Conservation (phyloP, 129 eudicot species). For the Arctium lappa region DNA sequence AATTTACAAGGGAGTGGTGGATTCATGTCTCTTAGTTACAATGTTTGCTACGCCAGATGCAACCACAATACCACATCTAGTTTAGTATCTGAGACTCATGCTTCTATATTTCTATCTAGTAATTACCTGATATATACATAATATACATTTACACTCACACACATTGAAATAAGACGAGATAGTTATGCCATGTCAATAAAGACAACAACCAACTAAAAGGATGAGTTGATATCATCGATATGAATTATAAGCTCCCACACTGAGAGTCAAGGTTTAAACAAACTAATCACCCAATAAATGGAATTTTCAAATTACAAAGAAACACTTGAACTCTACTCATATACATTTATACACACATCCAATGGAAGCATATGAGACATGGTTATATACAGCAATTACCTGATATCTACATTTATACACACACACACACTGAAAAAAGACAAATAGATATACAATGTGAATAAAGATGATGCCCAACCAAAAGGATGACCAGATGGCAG, state of each 20-base stretch:
- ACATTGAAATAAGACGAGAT: not conserved
- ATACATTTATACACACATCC: not conserved
- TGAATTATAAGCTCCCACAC: not conserved
- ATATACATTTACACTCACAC: no score
- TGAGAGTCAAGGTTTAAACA: not conserved
- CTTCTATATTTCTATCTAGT: not conserved
- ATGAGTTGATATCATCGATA: not conserved
- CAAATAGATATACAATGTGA: not conserved
- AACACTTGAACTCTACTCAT: not conserved
- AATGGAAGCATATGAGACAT: not conserved
- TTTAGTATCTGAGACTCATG: not conserved
- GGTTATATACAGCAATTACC: no score
- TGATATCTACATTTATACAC: not conserved
- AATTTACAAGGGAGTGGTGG: not conserved
- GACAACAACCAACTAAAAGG: not conserved
- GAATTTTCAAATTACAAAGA: not conserved
- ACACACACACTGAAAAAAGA: not conserved
- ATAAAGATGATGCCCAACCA: not conserved
- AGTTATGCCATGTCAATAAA: not conserved
- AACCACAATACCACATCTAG: not conserved
- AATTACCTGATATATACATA: not conserved
- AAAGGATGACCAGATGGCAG: not conserved
- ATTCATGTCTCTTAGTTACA: not conserved
- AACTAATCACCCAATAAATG: not conserved
- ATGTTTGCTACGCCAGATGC: not conserved